Evolutionary conservation across 1,139 yeast species (phyloP), one percentile per base, ranked within the genome.

Genomic region (Suhomyces atakaporum): DNA sequence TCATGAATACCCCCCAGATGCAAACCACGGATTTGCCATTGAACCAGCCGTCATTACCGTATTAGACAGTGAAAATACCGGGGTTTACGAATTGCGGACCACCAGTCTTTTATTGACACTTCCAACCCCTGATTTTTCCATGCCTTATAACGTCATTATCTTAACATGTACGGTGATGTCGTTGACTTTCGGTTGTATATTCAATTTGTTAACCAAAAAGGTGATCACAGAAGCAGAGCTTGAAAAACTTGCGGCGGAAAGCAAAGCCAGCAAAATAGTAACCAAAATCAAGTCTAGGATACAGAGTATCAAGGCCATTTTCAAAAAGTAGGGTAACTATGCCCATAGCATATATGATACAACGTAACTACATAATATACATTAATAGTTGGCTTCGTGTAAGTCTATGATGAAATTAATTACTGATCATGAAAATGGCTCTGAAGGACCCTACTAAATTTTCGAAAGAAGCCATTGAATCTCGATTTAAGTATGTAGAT

Each of bases 1-100:
- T 47, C 85, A 92, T 7, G 98, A 94, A 58, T 94, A 94, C 53
- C 98, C 98, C 9, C 98, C 99, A 1, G 99, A 94, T 68, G 98
- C 99, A 2, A 94, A 94, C 58, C 97, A 92, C 50, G 99, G 99
- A 0, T 94, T 92, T 60, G 92, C 92, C 39, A 80, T 94, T 27
- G 95, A 92, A 27, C 95, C 97, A 0, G 96, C 92, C 3, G 84
- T 88, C 5, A 69, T 89, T 8, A 75, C 84, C 1, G 76, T 85
- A 0, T 44, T 75, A 4, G 44, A 53, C 10, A 40, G 45, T 4
- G 10, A 16, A 4, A 44, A 59, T 1, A 43, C 44, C 25, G 37
- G 38, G 1, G 40, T 49, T n/a, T 87, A 86, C 49, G 75, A 79
- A 34, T 58, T 83, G 43, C 74, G 98, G 53, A 88, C 97, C 0